Evolutionary conservation across 176 grass and related monocot species (phyloP), one percentile per base, ranked within the genome.

Genomic region (Thalia dealbata): DNA sequence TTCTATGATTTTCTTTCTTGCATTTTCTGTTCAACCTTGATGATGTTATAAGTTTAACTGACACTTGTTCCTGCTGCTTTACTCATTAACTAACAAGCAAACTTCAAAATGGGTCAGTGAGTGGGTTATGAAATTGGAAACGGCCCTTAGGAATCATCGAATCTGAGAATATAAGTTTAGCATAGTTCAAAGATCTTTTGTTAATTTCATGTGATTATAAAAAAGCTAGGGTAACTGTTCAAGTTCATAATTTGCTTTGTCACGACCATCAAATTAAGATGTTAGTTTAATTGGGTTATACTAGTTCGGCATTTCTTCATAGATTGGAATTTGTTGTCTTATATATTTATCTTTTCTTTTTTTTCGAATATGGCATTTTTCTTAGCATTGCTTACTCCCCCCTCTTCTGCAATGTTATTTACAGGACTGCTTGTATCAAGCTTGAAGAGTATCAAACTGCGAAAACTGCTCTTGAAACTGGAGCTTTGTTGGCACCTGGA

Each of bases 381-480:
- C 4, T 21, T 60, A 44, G 51, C 27, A 71, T 78, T 19, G 61
- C 76, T 46, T 11, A 3, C 61, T 62, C 73, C 77, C 24, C 27
- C 12, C 11, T 48, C 12, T 64, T 35, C 79, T 50, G 9, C 6
- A 58, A 3, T 70, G n/a, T 81, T 21, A 27, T 16, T 52, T 14
- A n/a, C 78, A 96, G 91, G 43, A 73, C 83, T 27, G 91, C 91
- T 50, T 96, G 91, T 76, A 86, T 96, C 28, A 86, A 88, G 43
- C 88, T 96, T 46, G 91, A 88, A 74, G 91, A 96, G 78, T 96
- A 96, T 76, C 88, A 91, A 79, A 96, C 88, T 62, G 91, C 88
- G 73, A 96, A 96, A 79, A 68, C 85, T 73, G 88, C 88, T 78
- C 88, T 96, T 75, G 85, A 91, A 84, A 46, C 79, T 25, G 88